These are phyloP conservation scores for Lindgomyces ingoldianus DNA, from an alignment of 495 filamentous ascomycete species.

Conservation along the genomic window DNA sequence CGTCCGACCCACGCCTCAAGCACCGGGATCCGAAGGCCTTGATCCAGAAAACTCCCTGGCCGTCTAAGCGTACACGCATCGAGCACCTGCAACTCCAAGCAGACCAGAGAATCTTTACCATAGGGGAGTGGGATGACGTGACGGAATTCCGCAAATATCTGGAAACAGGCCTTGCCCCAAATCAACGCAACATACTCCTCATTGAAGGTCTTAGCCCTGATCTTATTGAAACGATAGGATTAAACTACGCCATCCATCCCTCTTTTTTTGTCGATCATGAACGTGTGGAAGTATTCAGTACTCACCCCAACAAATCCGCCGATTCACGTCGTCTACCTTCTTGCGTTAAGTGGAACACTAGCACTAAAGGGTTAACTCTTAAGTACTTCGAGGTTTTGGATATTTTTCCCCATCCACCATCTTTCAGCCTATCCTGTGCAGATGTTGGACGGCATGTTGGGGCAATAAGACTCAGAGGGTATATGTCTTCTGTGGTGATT, in stretches of 20 bases:
- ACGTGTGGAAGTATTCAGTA: background rate
- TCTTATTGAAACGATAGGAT: background rate
- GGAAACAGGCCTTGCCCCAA: background rate
- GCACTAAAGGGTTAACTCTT: background rate
- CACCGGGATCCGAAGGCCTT: background rate
- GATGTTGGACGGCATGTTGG: background rate
- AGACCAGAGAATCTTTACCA: background rate
- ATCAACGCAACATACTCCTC: background rate
- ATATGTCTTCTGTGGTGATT: background rate
- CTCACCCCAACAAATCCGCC: background rate
- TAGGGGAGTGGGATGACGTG: background rate
- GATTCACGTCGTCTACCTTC: background rate
- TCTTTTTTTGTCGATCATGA: background rate
- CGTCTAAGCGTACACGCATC: background rate
- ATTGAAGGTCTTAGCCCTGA: background rate
- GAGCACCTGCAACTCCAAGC: background rate
- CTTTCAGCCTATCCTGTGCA: background rate
- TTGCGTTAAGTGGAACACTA: background rate
- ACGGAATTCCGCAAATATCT: background rate
- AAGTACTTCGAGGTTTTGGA: background rate
- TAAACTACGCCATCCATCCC: background rate
- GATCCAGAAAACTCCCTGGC: background rate
- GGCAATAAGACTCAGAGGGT: background rate
- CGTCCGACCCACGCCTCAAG: background rate
- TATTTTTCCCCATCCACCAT: background rate